Conservation (phyloP, 2,329 filamentous ascomycete species). For the Blastomyces parvus region DNA sequence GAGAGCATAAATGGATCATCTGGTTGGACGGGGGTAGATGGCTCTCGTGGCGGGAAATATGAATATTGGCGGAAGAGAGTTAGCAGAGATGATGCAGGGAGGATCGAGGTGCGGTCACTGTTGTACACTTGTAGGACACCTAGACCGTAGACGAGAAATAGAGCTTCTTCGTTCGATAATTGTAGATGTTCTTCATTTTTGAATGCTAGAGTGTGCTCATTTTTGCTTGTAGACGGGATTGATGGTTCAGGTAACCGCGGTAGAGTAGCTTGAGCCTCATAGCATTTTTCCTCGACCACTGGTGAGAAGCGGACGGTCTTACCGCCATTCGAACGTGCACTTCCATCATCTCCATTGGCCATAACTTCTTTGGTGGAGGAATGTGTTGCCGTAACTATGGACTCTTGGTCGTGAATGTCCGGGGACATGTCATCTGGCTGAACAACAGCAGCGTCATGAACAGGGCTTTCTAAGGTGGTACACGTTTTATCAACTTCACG, state of each 20-base stretch:
- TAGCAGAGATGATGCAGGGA: conserved; percentile 52
- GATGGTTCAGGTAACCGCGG: conserved; percentile 12
- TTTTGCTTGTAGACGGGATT: conserved; percentile 18
- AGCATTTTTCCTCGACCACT: conserved; percentile 55
- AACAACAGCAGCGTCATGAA: conserved; percentile 2
- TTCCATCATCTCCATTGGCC: conserved; percentile 7
- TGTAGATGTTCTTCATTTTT: conserved; percentile 76
- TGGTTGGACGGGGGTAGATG: conserved; percentile 45
- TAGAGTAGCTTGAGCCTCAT: conserved; percentile 16
- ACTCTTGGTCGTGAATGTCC: neutral
- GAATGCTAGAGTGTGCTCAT: conserved; percentile 23
- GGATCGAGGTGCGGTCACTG: conserved; percentile 26
- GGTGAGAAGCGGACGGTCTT: conserved; percentile 66
- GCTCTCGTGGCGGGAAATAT: conserved; percentile 52
- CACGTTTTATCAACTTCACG: neutral
- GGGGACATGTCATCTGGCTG: neutral
- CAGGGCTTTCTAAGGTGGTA: neutral
- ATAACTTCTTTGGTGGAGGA: conserved; percentile 13
- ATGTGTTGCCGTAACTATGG: conserved; percentile 13
- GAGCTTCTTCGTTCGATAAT: conserved; percentile 78
- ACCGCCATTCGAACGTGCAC: conserved; percentile 16
- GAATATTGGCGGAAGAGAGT: conserved; percentile 59
- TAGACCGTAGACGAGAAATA: conserved; percentile 76
- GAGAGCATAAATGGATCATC: conserved; percentile 79
- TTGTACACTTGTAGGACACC: conserved; percentile 58